Base-by-base conservation (phyloP, 2,329 filamentous ascomycete species). In the Alternaria hordeiaustralica region DNA sequence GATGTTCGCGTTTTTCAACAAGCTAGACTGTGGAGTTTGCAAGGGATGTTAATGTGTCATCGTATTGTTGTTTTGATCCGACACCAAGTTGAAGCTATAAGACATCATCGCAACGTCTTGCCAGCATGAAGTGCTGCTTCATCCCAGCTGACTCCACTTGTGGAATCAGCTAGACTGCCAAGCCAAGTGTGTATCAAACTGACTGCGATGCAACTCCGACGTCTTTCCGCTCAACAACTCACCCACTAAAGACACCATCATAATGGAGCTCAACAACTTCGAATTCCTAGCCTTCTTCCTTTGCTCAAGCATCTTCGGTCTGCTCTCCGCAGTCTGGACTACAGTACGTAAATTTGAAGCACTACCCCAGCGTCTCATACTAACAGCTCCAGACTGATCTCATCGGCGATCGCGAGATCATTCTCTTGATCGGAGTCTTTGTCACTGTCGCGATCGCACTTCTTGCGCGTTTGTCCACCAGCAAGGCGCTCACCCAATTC, bases 211-310 rank as follows among this genome's bases (percentile, higher is more conserved):
- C 12, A 15, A 43, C 43, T 41, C 41, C n/a, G 36, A 36, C 15
- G 11, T 25, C 30, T 12, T 33, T 20, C 30, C 44, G 23, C 36
- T 36, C 8, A 25, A 30, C 28, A 46, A 25, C 60, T 44, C 49
- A 26, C 26, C 9, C 7, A 46, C 13, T 11, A 11, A 46, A 11
- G 12, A 60, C 9, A 54, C 11, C n/a, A 20, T 47, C 13, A 50
- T 6, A 25, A 68, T 68, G 66, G 41, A 65, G 28, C 36, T 63
- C 49, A 63, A 61, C 11, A 36, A 54, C 33, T 61, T 64, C 23
- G 59, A 65, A 13, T 25, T 67, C 26, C 58, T 66, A 11, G 56
- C 63, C 15, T 60, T 68, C 55, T 50, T 63, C n/a, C 47, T 66
- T 6, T 60, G 61, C 44, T 61, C 64, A 12, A 45, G 47, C 43